These are phyloP conservation scores for Fennellomyces sp. DNA, from an alignment of 371 early-diverging fungal genomes.

Conservation along the genomic window DNA sequence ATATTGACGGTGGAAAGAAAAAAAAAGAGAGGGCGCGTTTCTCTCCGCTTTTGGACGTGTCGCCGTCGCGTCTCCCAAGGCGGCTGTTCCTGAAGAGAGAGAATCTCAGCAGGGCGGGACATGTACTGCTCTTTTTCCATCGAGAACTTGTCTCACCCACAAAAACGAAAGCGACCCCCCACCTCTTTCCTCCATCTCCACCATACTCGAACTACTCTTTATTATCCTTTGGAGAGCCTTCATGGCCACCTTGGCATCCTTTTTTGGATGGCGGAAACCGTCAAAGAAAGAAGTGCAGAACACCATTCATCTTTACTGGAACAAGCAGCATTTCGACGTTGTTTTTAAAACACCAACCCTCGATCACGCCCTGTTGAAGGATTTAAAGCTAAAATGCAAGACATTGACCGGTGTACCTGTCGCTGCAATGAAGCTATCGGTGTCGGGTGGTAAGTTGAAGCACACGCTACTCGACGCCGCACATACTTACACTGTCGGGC, in stretches of 20 bases:
- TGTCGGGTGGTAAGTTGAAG: constrained; percentile 43
- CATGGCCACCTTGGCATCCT: constrained; percentile 34
- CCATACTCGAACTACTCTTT: constrained; percentile 12
- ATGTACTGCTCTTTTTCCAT: too few species aligned
- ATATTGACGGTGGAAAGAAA: too few species aligned
- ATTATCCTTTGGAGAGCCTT: constrained; percentile 25
- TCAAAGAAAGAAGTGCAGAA: constrained; percentile 36
- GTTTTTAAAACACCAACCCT: constrained; percentile 41
- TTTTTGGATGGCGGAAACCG: constrained; percentile 39
- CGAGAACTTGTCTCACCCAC: too few species aligned
- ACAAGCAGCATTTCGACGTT: constrained; percentile 28
- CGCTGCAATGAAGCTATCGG: constrained; percentile 45
- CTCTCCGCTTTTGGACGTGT: too few species aligned
- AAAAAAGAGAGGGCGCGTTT: too few species aligned
- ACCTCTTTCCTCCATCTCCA: neutral
- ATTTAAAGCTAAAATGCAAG: constrained; percentile 46
- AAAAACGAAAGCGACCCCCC: neutral
- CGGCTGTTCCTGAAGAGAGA: too few species aligned
- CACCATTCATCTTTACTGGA: constrained; percentile 38
- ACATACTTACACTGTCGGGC: neutral
- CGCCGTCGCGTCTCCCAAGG: too few species aligned
- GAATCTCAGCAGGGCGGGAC: too few species aligned
- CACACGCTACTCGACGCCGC: neutral
- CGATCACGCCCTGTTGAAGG: constrained; percentile 38
- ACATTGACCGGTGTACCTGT: constrained; percentile 45